phyloP scores from a whole-genome alignment of 2,329 filamentous ascomycete genomes.

The Aureobasidium sp. region DNA sequence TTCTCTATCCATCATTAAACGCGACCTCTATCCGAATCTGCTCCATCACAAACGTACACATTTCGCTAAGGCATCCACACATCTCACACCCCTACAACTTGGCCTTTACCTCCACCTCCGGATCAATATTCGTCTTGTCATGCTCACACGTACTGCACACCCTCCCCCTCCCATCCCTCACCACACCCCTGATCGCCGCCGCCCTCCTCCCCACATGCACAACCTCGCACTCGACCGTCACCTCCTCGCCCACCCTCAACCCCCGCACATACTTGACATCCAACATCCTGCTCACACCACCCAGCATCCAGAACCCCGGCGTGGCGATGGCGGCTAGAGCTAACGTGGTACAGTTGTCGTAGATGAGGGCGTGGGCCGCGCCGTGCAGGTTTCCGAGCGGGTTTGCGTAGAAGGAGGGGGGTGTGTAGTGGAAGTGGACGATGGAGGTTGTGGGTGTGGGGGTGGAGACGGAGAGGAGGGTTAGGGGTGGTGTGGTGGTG shows the following conservation, averaged over 20 bases:
- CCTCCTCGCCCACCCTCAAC: conserved; percentile 30
- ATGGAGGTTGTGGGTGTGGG: background rate
- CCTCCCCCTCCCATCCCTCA: conserved; percentile 26
- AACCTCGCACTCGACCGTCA: conserved; percentile 35
- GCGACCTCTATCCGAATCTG: background rate
- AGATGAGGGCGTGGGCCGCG: conserved; percentile 45
- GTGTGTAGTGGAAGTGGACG: conserved; percentile 17
- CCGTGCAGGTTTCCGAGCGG: conserved; percentile 43
- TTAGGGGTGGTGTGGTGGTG: background rate
- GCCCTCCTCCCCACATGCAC: conserved; percentile 36
- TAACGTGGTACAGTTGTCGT: conserved; percentile 44
- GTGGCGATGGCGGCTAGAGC: conserved; percentile 25
- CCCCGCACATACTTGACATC: conserved; percentile 39
- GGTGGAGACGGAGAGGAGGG: background rate
- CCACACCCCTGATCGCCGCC: conserved; percentile 33
- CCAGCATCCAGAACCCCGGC: conserved; percentile 36
- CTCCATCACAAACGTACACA: background rate
- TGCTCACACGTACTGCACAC: conserved; percentile 29
- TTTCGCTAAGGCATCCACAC: background rate
- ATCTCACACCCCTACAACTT: background rate
- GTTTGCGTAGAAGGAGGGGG: conserved; percentile 39
- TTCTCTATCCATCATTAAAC: background rate
- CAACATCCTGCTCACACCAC: conserved; percentile 34
- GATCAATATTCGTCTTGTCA: conserved; percentile 23
- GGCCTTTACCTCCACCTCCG: background rate